Base-by-base conservation (phyloP, 2,329 filamentous ascomycete species). In the Fusarium sulawesiense region DNA sequence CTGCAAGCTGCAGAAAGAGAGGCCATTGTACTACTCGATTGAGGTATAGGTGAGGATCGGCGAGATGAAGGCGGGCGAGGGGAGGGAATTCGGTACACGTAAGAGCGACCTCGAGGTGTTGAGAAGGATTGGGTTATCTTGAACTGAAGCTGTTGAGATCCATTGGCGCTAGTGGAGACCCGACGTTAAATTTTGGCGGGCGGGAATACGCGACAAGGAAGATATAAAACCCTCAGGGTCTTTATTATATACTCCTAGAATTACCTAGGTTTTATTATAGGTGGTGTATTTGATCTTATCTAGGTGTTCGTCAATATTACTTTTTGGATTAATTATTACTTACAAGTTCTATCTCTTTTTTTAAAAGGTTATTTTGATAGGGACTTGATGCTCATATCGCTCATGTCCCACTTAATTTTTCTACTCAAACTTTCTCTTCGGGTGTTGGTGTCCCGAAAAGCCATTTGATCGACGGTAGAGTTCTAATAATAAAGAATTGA, bases 1-100 rank as follows among this genome's bases (percentile, higher is more conserved):
- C 89, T 89, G 80, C 87, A 90, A 77, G 86, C 88, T 78, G 86
- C 83, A 78, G 86, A 85, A 77, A 92, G 83, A 75, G 89, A 91
- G 79, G 90, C 89, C 90, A 92, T 92, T 74, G 76, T 69, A 60
- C 64, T 74, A 68, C 68, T 69, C 74, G 70, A 77, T 76, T 75
- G 68, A 67, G 51, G 74, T 74, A 68, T 66, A 50, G 45, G 45
- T 25, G 61, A 64, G 67, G 74, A 74, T 76, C 34, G 49, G 53
- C 59, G 51, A 59, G 60, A 60, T 57, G 54, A 13, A 58, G 53
- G 60, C 47, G 66, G 47, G 32, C 48, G 56, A 64, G 47, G 58
- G 47, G 65, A 70, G 58, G 63, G 41, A 57, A 63, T 61, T 64
- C 55, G 57, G 68, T 62, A 54, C 64, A 72, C 56, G 69, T 58